Evolutionary conservation across 305 asterid genomes (phyloP), one percentile per base, ranked within the genome.

Genomic region (Solanum aculeatissimum): DNA sequence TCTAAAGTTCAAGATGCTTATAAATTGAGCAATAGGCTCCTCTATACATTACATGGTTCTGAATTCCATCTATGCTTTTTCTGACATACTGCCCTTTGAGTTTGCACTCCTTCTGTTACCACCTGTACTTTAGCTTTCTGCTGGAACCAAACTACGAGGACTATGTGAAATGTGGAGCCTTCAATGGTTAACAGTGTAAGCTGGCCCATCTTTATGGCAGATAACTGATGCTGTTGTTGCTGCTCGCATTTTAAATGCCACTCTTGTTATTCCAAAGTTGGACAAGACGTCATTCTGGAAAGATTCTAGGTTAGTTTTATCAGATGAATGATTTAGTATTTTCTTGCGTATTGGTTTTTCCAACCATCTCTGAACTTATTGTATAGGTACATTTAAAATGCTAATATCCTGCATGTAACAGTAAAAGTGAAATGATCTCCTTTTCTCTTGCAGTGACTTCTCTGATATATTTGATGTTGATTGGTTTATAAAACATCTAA

Each of bases 151-250:
- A 82, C 29, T 82, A 70, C 11, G 32, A 66, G 40, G 29, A 29
- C 51, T 23, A 72, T 38, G 74, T 53, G 75, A 63, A 29, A 43
- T 35, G 47, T 49, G 62, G 53, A 18, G 15, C 14, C 70, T 84
- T 47, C 74, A 55, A 71, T 84, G 68, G 49, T 14, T 57, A 72
- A 78, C 21, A 45, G 69, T 43, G 68, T 63, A 27, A 54, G 47
- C 55, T 66, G 18, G 10, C 60, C 66, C 38, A 12, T 49, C 38
- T 85, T 82, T 45, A 87, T 75, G 89, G 87, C 93, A 95, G 99
- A 97, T 97, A 85, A 93, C 94, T 85, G 99, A 95, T 91, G 98
- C 99, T 89, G 99, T 97, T 87, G 99, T 93, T 92, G 99, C 98
- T 89, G 99, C 99, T 66, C 97, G 98, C 85, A 94, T 97, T 70